phyloP scores from a whole-genome alignment of 1,139 yeast genomes.

The Citeromyces hawaiiensis region DNA sequence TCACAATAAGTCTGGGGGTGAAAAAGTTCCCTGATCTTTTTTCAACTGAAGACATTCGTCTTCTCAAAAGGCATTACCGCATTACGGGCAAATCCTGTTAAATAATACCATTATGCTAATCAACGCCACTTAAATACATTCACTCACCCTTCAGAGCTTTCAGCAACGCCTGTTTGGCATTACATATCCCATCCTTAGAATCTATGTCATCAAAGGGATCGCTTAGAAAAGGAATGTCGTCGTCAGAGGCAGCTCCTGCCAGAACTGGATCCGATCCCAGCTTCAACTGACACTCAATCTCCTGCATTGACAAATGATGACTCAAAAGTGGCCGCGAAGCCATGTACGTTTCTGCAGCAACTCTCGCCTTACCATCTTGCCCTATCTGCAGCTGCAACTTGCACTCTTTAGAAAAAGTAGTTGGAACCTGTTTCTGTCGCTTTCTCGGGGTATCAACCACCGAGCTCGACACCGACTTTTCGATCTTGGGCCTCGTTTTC shows the following conservation, averaged over 20 bases:
- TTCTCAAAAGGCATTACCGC: no score
- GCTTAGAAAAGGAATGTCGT: not conserved
- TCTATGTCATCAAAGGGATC: not conserved
- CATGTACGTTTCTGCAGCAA: not conserved
- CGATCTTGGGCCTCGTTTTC: not conserved
- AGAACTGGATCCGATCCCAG: not conserved
- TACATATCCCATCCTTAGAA: not conserved
- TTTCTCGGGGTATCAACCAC: not conserved
- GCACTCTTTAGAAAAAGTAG: not conserved
- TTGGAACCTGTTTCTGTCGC: not conserved
- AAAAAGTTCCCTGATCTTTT: no score
- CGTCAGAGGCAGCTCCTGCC: constrained; percentile 1
- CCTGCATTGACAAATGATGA: not conserved
- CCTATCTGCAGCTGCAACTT: not conserved
- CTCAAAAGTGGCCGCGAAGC: not conserved
- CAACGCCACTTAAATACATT: not conserved
- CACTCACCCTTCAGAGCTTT: not conserved
- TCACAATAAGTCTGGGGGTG: no score
- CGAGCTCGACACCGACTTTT: not conserved
- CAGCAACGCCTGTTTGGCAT: not conserved
- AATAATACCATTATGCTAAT: not conserved
- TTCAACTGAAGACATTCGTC: no score
- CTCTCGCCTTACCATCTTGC: not conserved
- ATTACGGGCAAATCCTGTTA: no score
- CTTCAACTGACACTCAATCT: not conserved